These are phyloP conservation scores for Saccharomyces hybrid DNA, from an alignment of 1,139 yeast genomes.

Conservation along the genomic window DNA sequence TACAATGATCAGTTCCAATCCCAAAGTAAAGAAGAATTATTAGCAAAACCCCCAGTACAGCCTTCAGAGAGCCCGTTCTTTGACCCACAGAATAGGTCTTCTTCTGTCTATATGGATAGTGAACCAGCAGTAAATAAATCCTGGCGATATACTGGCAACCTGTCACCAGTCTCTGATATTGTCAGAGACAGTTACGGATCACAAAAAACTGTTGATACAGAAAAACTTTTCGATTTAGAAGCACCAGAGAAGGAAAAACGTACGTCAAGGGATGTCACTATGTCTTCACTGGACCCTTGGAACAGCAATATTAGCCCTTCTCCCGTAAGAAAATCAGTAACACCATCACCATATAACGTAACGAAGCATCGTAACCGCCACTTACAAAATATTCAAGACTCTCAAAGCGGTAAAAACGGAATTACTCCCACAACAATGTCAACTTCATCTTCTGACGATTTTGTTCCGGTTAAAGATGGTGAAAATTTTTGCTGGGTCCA, in stretches of 20 bases:
- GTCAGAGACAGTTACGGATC: constrained; percentile 59
- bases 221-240: constrained; percentile 55
- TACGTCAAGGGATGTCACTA: background rate
- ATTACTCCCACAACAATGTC: constrained; percentile 10
- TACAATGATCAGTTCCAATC: background rate
- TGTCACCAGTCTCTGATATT: constrained; percentile 20
- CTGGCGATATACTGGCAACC: constrained; percentile 56
- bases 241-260: background rate
- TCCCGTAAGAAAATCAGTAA: background rate
- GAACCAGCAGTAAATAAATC: constrained; percentile 44
- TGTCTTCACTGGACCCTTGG: background rate
- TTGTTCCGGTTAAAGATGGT: constrained; percentile 26
- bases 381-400: background rate
- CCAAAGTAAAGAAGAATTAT: constrained; percentile 28
- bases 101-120: constrained; percentile 27
- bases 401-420: background rate
- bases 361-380: background rate
- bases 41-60: constrained; percentile 7
- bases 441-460: constrained; percentile 25
- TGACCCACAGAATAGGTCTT: constrained; percentile 18
- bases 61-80: constrained; percentile 11
- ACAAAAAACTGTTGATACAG: constrained; percentile 79
- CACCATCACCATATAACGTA: background rate
- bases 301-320: background rate
- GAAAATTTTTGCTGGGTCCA: constrained; percentile 25